Evolutionary conservation across 768 basidiomycete genomes (phyloP).

Genomic region (Leucocoprinus leucothites): DNA sequence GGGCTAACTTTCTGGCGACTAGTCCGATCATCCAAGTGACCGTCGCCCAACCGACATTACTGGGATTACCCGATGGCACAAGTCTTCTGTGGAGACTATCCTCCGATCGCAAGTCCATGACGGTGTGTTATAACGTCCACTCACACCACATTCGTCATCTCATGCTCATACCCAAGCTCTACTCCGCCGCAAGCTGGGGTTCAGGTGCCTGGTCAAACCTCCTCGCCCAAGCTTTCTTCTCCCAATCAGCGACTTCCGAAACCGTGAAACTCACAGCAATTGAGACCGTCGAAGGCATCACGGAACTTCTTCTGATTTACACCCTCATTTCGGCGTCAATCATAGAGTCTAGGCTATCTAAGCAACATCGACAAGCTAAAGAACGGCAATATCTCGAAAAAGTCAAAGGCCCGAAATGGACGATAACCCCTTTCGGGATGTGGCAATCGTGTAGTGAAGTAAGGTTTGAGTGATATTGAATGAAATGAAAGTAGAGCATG

Average conservation of each 20-base stretch:
- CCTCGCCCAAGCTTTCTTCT: neutral
- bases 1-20: neutral
- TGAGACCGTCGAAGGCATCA: neutral
- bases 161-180: neutral
- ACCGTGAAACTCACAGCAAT: neutral
- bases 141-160: too few species aligned
- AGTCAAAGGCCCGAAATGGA: too few species aligned
- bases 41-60: too few species aligned
- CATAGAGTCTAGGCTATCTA: neutral
- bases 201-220: neutral
- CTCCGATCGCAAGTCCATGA: neutral
- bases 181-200: neutral
- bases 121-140: neutral
- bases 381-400: too few species aligned
- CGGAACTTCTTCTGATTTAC: neutral
- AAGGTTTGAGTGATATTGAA: too few species aligned
- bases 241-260: neutral
- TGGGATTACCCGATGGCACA: too few species aligned
- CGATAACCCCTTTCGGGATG: neutral
- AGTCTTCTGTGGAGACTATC: neutral
- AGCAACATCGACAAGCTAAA: too few species aligned
- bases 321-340: constrained; percentile 1
- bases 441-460: neutral
- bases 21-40: too few species aligned
- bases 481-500: too few species aligned